A percentile compares a stretch with the other conserved stretches of the same genome.
These are phyloP conservation scores for Sextonia rubra DNA, from an alignment of 164 flowering plant species.

Conservation along the genomic window DNA sequence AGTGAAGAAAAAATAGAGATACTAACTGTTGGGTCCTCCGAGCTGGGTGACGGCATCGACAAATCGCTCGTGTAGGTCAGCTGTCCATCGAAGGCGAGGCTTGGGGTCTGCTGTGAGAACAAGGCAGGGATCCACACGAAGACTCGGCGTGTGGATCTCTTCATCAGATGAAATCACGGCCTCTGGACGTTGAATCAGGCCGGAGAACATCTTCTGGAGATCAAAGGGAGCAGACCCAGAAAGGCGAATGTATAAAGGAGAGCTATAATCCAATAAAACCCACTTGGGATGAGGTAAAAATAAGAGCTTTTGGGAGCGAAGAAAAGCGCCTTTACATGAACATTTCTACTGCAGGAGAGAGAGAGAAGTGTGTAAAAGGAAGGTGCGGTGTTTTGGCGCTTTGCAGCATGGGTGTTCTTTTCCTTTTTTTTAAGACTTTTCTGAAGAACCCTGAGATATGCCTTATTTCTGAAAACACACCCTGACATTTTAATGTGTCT, in stretches of 20 bases:
- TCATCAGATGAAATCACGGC: not conserved
- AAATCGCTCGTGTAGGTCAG: slow-evolving; percentile 50
- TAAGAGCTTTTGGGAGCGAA: not conserved
- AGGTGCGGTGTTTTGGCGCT: not conserved
- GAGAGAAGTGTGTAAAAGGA: not conserved
- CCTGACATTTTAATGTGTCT: too few species aligned
- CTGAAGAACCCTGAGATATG: too few species aligned
- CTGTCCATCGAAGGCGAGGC: slow-evolving; percentile 56
- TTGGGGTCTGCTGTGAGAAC: slow-evolving; percentile 45
- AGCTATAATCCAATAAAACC: not conserved
- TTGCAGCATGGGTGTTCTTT: too few species aligned
- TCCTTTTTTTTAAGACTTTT: too few species aligned
- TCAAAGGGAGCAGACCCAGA: not conserved
- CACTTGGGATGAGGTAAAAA: not conserved
- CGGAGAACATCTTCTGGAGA: slow-evolving; percentile 6
- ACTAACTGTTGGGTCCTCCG: slow-evolving; percentile 51
- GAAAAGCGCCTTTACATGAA: not conserved
- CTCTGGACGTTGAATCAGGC: slow-evolving; percentile 1
- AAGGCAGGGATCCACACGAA: slow-evolving; percentile 54
- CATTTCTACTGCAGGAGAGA: not conserved
- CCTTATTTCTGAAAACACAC: too few species aligned
- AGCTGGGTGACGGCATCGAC: slow-evolving; percentile 57
- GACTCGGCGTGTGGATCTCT: slow-evolving; percentile 13
- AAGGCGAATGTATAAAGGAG: not conserved
- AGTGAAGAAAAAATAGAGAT: not conserved